Evolutionary conservation across 352 stramenopile species (phyloP).

Genomic region (Globisporangium ultimum): DNA sequence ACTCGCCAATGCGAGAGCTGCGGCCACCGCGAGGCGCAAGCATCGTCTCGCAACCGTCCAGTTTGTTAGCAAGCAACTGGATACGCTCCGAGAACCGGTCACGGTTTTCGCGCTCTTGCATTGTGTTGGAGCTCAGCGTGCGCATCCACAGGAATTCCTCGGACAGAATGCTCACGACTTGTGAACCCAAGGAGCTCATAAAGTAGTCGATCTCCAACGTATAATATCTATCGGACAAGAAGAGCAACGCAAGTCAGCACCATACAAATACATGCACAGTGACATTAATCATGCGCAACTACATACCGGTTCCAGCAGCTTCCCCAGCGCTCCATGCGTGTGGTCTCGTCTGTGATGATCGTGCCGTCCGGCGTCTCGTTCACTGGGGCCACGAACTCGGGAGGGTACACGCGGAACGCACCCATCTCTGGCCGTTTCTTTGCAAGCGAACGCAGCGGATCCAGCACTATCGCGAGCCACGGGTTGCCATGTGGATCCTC

Average conservation of each 20-base stretch:
- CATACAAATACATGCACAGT: not conserved
- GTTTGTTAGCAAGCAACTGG: conserved; percentile 79
- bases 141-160: conserved; percentile 93
- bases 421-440: conserved; percentile 94
- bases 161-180: conserved; percentile 92
- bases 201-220: conserved; percentile 96
- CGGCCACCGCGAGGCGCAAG: conserved; percentile 50
- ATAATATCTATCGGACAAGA: conserved; percentile 78
- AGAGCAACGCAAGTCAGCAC: not conserved
- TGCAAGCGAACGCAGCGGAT: conserved; percentile 93
- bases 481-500: conserved; percentile 96
- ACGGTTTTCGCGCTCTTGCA: conserved; percentile 87
- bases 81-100: conserved; percentile 90
- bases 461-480: conserved; percentile 98
- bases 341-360: conserved; percentile 91
- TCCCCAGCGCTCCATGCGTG: conserved; percentile 95
- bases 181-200: conserved; percentile 90
- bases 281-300: not conserved
- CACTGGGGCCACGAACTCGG: conserved; percentile 91
- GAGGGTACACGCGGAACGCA: conserved; percentile 97
- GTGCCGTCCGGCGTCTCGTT: conserved; percentile 96
- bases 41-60: conserved; percentile 71
- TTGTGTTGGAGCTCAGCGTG: conserved; percentile 87
- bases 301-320: conserved; percentile 90
- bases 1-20: conserved; percentile 76